Base-by-base conservation (phyloP, 2,329 filamentous ascomycete genomes). In the Ceratocystis ficicola region DNA sequence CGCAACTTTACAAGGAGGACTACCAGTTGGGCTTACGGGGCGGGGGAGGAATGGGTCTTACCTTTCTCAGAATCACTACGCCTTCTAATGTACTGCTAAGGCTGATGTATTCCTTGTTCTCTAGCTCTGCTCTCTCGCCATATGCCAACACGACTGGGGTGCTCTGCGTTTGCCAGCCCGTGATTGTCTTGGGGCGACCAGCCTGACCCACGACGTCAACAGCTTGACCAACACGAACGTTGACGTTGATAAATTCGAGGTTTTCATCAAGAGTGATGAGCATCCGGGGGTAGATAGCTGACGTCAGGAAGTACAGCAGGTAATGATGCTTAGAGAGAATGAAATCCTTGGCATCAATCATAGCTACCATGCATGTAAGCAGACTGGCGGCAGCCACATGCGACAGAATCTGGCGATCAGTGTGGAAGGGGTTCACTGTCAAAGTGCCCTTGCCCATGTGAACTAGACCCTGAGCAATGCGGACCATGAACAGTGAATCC, bases 381-480 rank as follows among this genome's bases (percentile, higher is more conserved):
- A 99, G 81, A 71, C 94, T 93, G 17, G 91, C 90, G 30, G 93
- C 87, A 28, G 92, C 87, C 44, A 99, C 95, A 69, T 89, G 85
- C 2, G 94, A 99, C 65, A 99, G 83, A 28, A 99, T 90, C 76
- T 96, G 91, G 67, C 95, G 89, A 74, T 99, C 95, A 20, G 93
- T 96, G 80, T 99, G 94, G 87, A 99, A 99, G n/a, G 94, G 94
- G 76, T 90, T 97, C 73, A 97, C 83, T 2, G 91, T 89, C 73
- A 99, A 84, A 2, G 94, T 97, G 71, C 95, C 94, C 81, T 99
- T 99, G 78, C 95, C 95, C 92, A 97, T 97, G 80, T 99, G 95
- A 70, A 99, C 77, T 59, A 99, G 84, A 78, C 95, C 94, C 75
- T 99, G 94, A 3, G 94, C 94, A 71, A 99, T 97, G 73, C 94